Percentiles rank a stretch among this genome's conserved stretches.
Evolutionary conservation across 2,329 filamentous ascomycete species (phyloP).

Genomic region (Teratosphaeria destructans): DNA sequence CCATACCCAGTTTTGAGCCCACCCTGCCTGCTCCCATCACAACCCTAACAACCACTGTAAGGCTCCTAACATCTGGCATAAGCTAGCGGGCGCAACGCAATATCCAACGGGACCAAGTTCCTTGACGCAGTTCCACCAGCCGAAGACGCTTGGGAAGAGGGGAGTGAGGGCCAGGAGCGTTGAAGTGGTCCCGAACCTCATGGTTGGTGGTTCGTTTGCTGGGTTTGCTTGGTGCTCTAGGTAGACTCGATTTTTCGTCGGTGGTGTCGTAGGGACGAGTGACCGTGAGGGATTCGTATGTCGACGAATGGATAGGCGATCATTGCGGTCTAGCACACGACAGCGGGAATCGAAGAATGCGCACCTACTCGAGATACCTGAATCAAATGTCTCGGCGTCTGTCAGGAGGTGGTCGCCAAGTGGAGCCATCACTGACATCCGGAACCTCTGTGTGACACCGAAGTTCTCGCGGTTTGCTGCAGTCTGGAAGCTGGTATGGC

Average conservation of each 20-base stretch:
- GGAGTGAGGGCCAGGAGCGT: neutral
- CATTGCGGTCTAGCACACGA: neutral
- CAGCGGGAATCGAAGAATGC: neutral
- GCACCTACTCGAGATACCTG: neutral
- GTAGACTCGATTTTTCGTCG: neutral
- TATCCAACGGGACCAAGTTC: neutral
- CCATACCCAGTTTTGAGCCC: neutral
- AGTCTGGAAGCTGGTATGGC: neutral
- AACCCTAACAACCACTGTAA: neutral
- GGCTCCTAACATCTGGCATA: neutral
- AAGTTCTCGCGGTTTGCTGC: neutral
- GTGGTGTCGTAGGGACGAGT: no score
- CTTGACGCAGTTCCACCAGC: neutral
- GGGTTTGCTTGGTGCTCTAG: neutral
- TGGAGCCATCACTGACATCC: neutral
- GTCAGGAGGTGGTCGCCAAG: neutral
- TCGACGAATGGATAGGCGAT: no score
- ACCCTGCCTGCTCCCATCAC: no score
- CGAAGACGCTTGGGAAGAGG: neutral
- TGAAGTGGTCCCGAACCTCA: neutral
- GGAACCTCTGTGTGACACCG: neutral
- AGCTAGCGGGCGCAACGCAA: neutral
- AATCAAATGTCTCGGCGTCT: neutral
- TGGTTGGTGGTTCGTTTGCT: neutral
- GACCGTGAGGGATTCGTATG: no score